Conservation (phyloP, 2,329 filamentous ascomycete species). For the Neonectria neomacrospora region DNA sequence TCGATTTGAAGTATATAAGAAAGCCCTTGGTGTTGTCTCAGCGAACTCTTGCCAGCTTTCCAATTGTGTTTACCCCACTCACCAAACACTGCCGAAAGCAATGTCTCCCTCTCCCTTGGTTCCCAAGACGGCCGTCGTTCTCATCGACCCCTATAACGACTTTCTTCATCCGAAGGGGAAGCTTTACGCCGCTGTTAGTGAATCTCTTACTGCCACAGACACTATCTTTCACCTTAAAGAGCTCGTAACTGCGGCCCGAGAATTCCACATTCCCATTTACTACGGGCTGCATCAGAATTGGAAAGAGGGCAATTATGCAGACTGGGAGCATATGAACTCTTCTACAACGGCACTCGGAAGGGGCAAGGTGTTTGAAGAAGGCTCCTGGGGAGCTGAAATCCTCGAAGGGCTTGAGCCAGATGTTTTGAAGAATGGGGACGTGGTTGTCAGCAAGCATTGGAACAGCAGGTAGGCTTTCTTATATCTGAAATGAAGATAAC, state of each 20-base stretch:
- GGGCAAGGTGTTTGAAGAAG: slow-evolving; percentile 16
- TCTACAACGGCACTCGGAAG: slow-evolving; percentile 4
- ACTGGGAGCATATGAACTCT: slow-evolving; percentile 25
- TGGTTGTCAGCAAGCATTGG: slow-evolving; percentile 30
- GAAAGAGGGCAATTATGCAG: slow-evolving; percentile 19
- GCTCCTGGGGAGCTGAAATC: slow-evolving; percentile 33
- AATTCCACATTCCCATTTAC: slow-evolving; percentile 24
- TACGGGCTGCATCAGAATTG: slow-evolving; percentile 30
- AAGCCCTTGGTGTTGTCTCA: not conserved
- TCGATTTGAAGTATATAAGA: not conserved
- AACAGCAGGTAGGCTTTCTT: slow-evolving; percentile 22
- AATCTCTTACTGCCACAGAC: slow-evolving; percentile 16
- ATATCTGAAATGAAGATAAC: not conserved
- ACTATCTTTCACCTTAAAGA: slow-evolving; percentile 4
- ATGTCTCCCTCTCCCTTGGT: not conserved
- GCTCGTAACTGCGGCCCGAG: slow-evolving; percentile 20
- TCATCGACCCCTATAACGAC: slow-evolving; percentile 36
- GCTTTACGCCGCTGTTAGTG: not conserved
- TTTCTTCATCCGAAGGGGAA: slow-evolving; percentile 35
- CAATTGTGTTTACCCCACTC: not conserved
- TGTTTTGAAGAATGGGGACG: slow-evolving; percentile 29
- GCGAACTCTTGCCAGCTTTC: not conserved
- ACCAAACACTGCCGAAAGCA: not conserved
- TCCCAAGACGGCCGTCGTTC: slow-evolving; percentile 22
- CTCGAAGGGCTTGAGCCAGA: slow-evolving; percentile 30